Base-by-base conservation (phyloP, 129 eudicot genomes). In the Escallonia herrerae region DNA sequence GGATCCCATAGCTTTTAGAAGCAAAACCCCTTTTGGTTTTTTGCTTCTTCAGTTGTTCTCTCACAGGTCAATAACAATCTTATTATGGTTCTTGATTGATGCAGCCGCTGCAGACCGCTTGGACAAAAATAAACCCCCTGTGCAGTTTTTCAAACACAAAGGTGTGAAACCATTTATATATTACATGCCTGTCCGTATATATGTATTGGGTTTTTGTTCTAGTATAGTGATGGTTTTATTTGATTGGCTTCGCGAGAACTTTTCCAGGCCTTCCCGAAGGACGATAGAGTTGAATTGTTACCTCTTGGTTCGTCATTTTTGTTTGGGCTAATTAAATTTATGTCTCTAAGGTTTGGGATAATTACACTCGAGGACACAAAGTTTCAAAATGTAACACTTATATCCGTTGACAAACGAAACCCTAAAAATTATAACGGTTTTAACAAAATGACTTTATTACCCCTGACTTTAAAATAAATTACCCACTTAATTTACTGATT, bases 1-100 rank as follows among this genome's bases (percentile, higher is more conserved):
- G 56, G 79, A 68, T 54, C 76, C 81, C 87, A 82, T 82, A 12
- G 14, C n/a, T 2, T 4, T 11, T 11, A 61, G 63, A 49, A 13
- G 33, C 8, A 56, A 54, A 56, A 54, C 10, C 67, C 46, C 3
- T 62, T 72, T 4, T 42, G 10, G 10, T 43, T 43, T 68, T 22
- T 49, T 47, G 13, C 51, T 59, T 56, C 52, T 10, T 60, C 76
- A 38, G 15, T 12, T 7, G 70, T 39, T 7, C 10, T 40, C 67
- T 62, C 45, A 9, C 44, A 12, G 58, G 2, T 33, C 33, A 11
- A 3, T 53, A 53, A 53, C 33, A 53, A 53, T 53, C 13, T 53
- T 53, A 22, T 53, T 53, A 45, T 45, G 58, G 22, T 53, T 53
- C 58, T 53, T 9, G 15, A 4, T 22, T 22, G 33, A 22, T 22